Evolutionary conservation across 2,329 filamentous ascomycete species (phyloP), one percentile per base, ranked within the genome.

Genomic region (Claviceps capensis): DNA sequence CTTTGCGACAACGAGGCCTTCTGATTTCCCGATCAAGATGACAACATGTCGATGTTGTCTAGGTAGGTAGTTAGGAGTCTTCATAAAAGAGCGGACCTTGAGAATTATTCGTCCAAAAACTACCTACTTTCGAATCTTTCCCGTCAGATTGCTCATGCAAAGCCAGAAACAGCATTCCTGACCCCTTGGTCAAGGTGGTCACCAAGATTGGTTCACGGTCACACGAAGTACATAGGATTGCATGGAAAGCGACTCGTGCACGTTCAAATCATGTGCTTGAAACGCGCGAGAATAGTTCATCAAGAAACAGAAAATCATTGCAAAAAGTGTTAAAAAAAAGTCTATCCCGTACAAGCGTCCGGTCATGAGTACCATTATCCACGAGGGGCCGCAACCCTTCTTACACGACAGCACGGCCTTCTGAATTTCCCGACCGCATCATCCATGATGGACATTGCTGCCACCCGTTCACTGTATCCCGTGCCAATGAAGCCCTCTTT

Each of bases 301-400:
- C 34, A 22, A 16, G 38, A 13, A 44, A 43, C n/a, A 47, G 14
- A 5, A 47, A 44, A 50, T 47, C 55, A 54, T 49, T 47, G 40
- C 50, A 61, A 62, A 57, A 45, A 17, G 11, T 49, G 59, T 60
- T 59, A 57, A 61, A 26, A 26, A 61, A 59, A 63, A 60, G 30
- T 67, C 64, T 66, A 66, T 66, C 58, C 59, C 59, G 60, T 62
- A 63, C 40, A 54, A 57, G 52, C 54, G 52, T 56, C 48, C 43
- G 47, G 53, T 58, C 57, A 57, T 59, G 54, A 56, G 56, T 56
- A 54, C 58, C 58, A 57, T 53, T 53, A 50, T 56, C 59, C 59
- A 57, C 60, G 53, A 56, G 51, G 63, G 60, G 61, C 58, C 59
- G 54, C 61, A 59, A 57, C 59, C 56, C 54, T 62, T 57, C 58